Base-by-base conservation (phyloP, 75 land plant species). In the Chamaecyparis obtusa region DNA sequence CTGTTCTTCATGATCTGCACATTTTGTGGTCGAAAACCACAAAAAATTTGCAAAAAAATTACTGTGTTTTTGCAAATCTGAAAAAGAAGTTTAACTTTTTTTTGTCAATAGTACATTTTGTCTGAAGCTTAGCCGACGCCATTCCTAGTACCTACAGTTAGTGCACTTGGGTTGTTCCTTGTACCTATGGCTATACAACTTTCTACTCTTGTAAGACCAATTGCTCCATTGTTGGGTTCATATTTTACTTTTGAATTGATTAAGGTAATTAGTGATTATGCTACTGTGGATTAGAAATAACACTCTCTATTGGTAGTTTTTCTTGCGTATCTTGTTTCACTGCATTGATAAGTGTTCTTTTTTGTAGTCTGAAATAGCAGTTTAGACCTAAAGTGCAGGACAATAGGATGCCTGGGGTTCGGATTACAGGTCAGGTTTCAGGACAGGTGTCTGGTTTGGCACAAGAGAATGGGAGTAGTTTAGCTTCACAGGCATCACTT, bases 361-460 rank as follows among this genome's bases (percentile, higher is more conserved):
- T 80, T 80, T 13, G 10, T 80, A 39, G 43, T 21, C n/a, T 19
- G 83, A 80, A 80, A 24, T 30, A 80, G 83, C 46, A 24, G 48
- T 80, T 80, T 27, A 80, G 83, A 39, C 43, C 14, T 80, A 21
- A n/a, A 43, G 43, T 4, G 1, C 83, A 80, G n/a, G 9, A 43
- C 6, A 19, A 43, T 11, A 87, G 83, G 86, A 89, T 89, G 90
- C 83, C 87, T 57, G 69, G 76, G 43, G 60, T 86, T n/a, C 90
- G 87, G 49, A 84, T 87, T 85, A 60, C 88, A 30, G 88, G 88
- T 21, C 90, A 89, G 55, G 77, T 88, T 15, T 85, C 89, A n/a
- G 90, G 88, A 16, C 85, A 86, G 85, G 78, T 89, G 60, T 0
- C 84, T 83, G 85, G 85, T 30, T 54, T 83, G 32, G 36, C 90